Evolutionary conservation across 2,329 filamentous ascomycete species (phyloP).

Genomic region (Orbilia javanica): DNA sequence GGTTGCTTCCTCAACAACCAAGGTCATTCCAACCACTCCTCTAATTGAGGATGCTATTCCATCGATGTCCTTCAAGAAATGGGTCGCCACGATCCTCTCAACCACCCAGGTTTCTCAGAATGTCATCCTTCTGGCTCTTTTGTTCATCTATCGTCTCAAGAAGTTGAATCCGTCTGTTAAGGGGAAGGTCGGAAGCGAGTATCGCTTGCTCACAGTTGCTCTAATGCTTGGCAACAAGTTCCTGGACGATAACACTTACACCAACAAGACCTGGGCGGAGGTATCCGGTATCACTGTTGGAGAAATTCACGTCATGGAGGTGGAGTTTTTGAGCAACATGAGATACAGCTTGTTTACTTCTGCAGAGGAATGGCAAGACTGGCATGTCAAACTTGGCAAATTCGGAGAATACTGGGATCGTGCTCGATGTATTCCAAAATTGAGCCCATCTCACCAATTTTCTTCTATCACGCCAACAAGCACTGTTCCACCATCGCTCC

Average conservation of each 20-base stretch:
- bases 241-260: constrained; percentile 98
- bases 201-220: constrained; percentile 89
- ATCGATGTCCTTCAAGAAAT: constrained; percentile 85
- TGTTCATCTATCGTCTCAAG: constrained; percentile 95
- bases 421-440: constrained; percentile 69
- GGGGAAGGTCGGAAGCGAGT: constrained; percentile 93
- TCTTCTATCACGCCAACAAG: constrained; percentile 47
- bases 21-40: constrained; percentile 64
- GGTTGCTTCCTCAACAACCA: constrained; percentile 71
- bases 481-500: constrained; percentile 60
- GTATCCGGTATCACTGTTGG: constrained; percentile 93
- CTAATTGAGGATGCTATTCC: constrained; percentile 81
- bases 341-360: constrained; percentile 91
- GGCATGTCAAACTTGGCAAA: constrained; percentile 84
- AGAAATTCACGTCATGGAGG: constrained; percentile 99
- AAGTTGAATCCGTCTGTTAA: constrained; percentile 88
- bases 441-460: constrained; percentile 46
- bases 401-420: constrained; percentile 87
- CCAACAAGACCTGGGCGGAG: constrained; percentile 99
- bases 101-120: constrained; percentile 98
- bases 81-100: constrained; percentile 89
- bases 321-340: constrained; percentile 99
- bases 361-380: constrained; percentile 85
- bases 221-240: constrained; percentile 99
- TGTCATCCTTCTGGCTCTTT: constrained; percentile 86